Conservation (phyloP, 495 filamentous ascomycete genomes). For the Penicillium nucicola region DNA sequence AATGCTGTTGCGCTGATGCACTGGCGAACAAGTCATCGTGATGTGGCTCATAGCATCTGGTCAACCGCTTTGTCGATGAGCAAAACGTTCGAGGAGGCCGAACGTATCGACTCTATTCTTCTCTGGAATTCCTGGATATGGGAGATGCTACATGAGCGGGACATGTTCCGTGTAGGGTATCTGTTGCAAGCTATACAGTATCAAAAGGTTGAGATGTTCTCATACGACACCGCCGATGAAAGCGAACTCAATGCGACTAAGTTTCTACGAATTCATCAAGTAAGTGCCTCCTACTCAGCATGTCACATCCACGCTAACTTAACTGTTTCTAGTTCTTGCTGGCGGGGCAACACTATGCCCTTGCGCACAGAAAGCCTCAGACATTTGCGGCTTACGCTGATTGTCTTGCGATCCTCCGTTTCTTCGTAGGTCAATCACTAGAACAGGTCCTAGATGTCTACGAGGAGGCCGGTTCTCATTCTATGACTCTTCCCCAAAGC, state of each 20-base stretch:
- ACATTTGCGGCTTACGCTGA: conserved; percentile 55
- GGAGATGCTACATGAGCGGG: conserved; percentile 54
- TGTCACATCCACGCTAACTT: conserved; percentile 11
- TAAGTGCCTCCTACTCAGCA: conserved; percentile 23
- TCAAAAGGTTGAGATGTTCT: conserved; percentile 21
- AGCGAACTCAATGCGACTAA: conserved; percentile 33
- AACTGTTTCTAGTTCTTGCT: conserved; percentile 46
- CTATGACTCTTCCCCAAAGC: conserved; percentile 31
- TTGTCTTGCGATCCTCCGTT: conserved; percentile 60
- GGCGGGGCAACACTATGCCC: conserved; percentile 52
- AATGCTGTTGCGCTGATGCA: conserved; percentile 77
- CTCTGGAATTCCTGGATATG: conserved; percentile 73
- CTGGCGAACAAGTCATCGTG: conserved; percentile 50
- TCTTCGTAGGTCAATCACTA: conserved; percentile 46
- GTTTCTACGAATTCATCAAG: conserved; percentile 52
- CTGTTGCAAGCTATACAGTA: conserved; percentile 44
- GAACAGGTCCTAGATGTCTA: conserved; percentile 48
- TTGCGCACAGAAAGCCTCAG: conserved; percentile 43
- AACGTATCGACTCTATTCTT: conserved; percentile 44
- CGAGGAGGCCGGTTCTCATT: conserved; percentile 37
- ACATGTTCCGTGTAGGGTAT: conserved; percentile 44
- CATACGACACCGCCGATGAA: conserved; percentile 14
- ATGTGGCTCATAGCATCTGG: conserved; percentile 62
- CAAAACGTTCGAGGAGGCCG: conserved; percentile 31
- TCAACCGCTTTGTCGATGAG: conserved; percentile 60